Evolutionary conservation across 139 green algal species (phyloP), one percentile per base, ranked within the genome.

Genomic region (Volvox reticuliferus): DNA sequence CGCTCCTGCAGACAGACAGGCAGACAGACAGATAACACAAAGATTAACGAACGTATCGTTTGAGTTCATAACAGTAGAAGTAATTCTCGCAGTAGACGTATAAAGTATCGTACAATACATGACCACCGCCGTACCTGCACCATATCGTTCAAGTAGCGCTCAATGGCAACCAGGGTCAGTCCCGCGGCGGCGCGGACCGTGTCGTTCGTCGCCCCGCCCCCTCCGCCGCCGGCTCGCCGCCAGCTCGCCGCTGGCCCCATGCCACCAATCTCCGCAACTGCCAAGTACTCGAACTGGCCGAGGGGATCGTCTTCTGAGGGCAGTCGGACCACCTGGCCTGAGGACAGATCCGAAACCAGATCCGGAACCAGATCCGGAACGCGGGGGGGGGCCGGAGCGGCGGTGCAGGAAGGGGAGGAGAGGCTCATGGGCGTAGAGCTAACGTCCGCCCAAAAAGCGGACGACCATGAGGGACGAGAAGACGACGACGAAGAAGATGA

Each of bases 161-260:
- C 75, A 18, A 93, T 93, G 50, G 91, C 91, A 36, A 62, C 13
- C 12, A 14, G 9, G 33, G 50, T 92, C 26, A 97, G 87, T 13
- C 89, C 91, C n/a, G 95, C 93, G 0, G 92, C 95, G 36, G 95
- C 71, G 28, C 69, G 82, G 3, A 95, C 82, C 69, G 50, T 68
- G 83, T 97, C 93, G 78, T 95, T 97, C 26, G 79, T 21, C 79
- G 91, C 88, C 30, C 80, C 92, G 61, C 63, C 85, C 19, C 82
- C 76, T 55, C 76, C 76, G n/a, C 76, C 76, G n/a, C 76, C 76
- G 17, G 30, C 65, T 19, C 68, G 24, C n/a, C 88, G 30, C 87
- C 77, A 44, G 20, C 20, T 21, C 16, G 50, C 88, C 65, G 79
- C 79, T 30, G 61, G 30, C 3, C 65, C 85, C 44, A 44, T 5